A percentile compares a stretch with the other conserved stretches of the same genome.
phyloP scores from a whole-genome alignment of 2,329 filamentous ascomycete genomes.

The Periglandula ipomoeae region DNA sequence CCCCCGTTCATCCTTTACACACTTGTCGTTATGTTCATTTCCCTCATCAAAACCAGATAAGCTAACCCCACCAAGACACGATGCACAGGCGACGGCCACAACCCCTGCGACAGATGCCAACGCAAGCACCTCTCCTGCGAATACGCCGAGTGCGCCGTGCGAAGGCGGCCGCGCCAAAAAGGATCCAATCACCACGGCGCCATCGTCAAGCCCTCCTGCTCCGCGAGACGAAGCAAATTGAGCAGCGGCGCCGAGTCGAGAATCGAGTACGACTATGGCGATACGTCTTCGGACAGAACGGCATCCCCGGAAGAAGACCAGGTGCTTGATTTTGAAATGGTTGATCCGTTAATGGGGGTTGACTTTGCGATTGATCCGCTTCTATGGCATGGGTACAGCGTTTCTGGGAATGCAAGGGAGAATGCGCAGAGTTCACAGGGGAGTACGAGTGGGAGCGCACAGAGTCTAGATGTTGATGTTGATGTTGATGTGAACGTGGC shows the following conservation, averaged over 20 bases:
- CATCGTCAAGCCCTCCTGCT: background rate
- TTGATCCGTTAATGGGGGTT: background rate
- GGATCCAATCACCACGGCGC: background rate
- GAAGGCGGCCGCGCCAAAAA: background rate
- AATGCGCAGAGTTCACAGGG: no score
- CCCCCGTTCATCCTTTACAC: no score
- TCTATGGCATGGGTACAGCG: background rate
- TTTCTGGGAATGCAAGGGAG: background rate
- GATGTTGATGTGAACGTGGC: background rate
- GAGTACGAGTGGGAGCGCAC: no score
- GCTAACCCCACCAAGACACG: background rate
- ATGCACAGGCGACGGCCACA: constrained; percentile 3
- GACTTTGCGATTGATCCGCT: constrained; percentile 1
- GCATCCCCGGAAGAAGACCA: background rate
- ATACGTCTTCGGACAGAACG: background rate
- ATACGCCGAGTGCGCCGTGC: background rate
- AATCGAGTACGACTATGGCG: background rate
- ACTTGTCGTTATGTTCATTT: no score
- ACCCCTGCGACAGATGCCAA: constrained; percentile 1
- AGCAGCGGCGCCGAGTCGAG: background rate
- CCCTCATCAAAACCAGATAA: no score
- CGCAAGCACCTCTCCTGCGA: constrained; percentile 1
- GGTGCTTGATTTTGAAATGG: background rate
- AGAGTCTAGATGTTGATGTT: background rate
- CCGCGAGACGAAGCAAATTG: background rate